Percentiles rank a stretch among this genome's conserved stretches.
Conservation (phyloP, 192 early-diverging fungal species). For the Lobosporangium transversale region DNA sequence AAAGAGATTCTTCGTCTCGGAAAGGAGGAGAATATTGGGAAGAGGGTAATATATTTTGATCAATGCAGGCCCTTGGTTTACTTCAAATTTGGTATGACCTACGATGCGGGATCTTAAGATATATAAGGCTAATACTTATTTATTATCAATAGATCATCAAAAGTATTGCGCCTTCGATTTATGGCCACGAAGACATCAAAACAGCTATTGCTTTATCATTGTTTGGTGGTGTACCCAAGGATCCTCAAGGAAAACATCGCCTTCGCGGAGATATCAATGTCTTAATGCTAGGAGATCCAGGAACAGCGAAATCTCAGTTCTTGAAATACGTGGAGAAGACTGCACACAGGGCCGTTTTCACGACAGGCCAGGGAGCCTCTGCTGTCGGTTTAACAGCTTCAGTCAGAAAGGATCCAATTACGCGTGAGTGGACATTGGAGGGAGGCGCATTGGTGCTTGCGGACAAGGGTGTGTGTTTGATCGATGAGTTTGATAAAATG, state of each 20-base stretch:
- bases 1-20: constrained; percentile 77
- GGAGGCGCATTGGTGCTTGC: constrained; percentile 89
- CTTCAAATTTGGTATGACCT: too few relatives aligned
- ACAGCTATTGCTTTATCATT: constrained; percentile 91
- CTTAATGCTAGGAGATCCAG: constrained; percentile 90
- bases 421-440: constrained; percentile 90
- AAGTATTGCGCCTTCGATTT: constrained; percentile 98
- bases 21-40: constrained; percentile 81
- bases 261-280: constrained; percentile 99
- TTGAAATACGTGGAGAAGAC: constrained; percentile 88
- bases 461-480: constrained; percentile 88
- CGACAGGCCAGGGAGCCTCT: constrained; percentile 86
- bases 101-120: too few relatives aligned
- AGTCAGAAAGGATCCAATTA: constrained; percentile 85
- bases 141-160: constrained; percentile 90
- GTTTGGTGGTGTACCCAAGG: constrained; percentile 97
- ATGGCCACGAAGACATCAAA: constrained; percentile 98
- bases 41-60: constrained; percentile 67
- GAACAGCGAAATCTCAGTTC: constrained; percentile 89
- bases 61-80: too few relatives aligned
- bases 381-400: constrained; percentile 88
- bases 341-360: constrained; percentile 85
- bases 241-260: constrained; percentile 93
- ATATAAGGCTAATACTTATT: too few relatives aligned
- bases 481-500: constrained; percentile 95